Base-by-base conservation (phyloP, 108 stramenopile species). In the Schizochytrium sp. region DNA sequence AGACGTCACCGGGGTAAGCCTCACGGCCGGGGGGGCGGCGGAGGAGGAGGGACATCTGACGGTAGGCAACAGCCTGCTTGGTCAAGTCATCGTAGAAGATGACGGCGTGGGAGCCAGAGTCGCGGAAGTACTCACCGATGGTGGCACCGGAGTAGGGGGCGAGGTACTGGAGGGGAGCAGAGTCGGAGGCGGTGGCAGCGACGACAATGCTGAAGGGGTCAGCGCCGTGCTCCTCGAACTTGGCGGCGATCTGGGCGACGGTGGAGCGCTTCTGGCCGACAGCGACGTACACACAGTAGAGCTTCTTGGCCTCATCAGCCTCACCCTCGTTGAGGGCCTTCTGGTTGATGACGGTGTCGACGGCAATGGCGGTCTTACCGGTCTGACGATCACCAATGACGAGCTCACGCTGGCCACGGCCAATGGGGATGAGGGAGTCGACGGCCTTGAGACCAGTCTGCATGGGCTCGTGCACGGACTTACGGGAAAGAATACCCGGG, bases 21-120 rank as follows among this genome's bases (percentile, higher is more conserved):
- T 99, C 99, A 93, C 99, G 99, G 90, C 99, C 99, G 88, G 99
- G 99, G 91, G 99, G 99, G 96, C 99, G 99, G 96, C 99, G 97
- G 92, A 99, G 98, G 91, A 99, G 96, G 88, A 99, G 96, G 57
- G 98, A 99, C 97, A 99, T 98, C 96, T 99, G 98, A 94, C 98
- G 98, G 96, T 99, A 99, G 88, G 99, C 99, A 76, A 98, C 99
- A 72, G 98, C 99, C 94, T 94, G 94, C 94, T 98, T 99, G 94
- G 98, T 98, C 69, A 99, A 94, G 94, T 99, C 99, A 91, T 99
- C 99, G 93, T 98, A 99, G 93, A 98, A 98, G 94, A 99, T 98
- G 90, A 99, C 98, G 90, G 98, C 99, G 91, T 98, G 98, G 96
- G 97, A 98, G 91, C 99, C 99, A 88, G 95, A 97, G 96, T 99